phyloP scores from a whole-genome alignment of 2,329 filamentous ascomycete species.

The Talaromyces sp. region DNA sequence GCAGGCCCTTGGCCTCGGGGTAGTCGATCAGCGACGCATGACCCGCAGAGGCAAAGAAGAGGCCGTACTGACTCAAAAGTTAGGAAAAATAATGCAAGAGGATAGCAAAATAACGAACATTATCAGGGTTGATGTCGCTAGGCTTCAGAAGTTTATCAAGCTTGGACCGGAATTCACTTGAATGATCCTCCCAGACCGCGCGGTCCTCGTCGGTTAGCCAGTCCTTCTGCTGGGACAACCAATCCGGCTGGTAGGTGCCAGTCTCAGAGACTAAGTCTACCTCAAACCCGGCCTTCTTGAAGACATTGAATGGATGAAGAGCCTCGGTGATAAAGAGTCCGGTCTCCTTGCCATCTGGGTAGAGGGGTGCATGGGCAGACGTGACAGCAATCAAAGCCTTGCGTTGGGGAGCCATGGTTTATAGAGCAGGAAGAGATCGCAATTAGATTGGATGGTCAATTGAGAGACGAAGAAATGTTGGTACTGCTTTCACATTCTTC shows the following conservation, averaged over 20 bases:
- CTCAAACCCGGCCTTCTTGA: slow-evolving; percentile 27
- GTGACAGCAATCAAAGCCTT: slow-evolving; percentile 4
- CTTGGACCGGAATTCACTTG: slow-evolving; percentile 27
- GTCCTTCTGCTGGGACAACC: slow-evolving; percentile 30
- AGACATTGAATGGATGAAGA: slow-evolving; percentile 11
- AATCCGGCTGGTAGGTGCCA: slow-evolving; percentile 30
- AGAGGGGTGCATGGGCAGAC: slow-evolving; percentile 5
- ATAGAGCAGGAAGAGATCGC: not conserved
- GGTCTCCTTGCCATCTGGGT: slow-evolving; percentile 2
- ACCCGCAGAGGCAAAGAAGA: slow-evolving; percentile 38
- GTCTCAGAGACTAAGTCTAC: slow-evolving; percentile 39
- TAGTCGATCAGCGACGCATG: slow-evolving; percentile 39
- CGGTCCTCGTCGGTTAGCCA: slow-evolving; percentile 28
- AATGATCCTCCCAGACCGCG: slow-evolving; percentile 26
- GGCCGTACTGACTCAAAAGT: slow-evolving; percentile 21
- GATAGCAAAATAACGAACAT: slow-evolving; percentile 8
- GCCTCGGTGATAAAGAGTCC: slow-evolving; percentile 7
- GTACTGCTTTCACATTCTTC: not conserved
- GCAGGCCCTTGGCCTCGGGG: slow-evolving; percentile 27
- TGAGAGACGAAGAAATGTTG: not conserved
- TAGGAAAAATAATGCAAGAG: not conserved
- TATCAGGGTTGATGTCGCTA: slow-evolving; percentile 18
- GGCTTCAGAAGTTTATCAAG: slow-evolving; percentile 26
- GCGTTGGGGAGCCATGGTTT: not conserved
- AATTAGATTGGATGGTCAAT: not conserved